Conservation (phyloP, 2,329 filamentous ascomycete genomes). For the Sporothrix dimorphospora region DNA sequence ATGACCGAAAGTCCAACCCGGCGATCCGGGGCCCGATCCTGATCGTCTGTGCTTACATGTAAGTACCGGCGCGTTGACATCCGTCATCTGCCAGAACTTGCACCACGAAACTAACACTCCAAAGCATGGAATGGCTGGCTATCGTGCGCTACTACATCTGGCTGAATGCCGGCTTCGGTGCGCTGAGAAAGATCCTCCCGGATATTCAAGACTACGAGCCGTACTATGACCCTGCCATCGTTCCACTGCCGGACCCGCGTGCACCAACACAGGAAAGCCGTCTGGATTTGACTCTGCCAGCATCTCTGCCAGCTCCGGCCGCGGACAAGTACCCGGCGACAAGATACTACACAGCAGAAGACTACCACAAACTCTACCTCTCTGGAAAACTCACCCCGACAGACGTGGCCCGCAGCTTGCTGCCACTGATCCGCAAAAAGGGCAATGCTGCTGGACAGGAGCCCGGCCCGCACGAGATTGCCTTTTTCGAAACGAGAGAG, state of each 20-base stretch:
- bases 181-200: slow-evolving; percentile 56
- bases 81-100: not conserved
- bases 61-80: slow-evolving; percentile 37
- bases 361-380: slow-evolving; percentile 51
- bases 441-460: slow-evolving; percentile 39
- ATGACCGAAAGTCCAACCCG: slow-evolving; percentile 57
- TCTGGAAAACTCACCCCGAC: slow-evolving; percentile 51
- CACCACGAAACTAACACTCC: not conserved
- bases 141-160: slow-evolving; percentile 61
- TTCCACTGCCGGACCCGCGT: slow-evolving; percentile 47
- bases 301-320: slow-evolving; percentile 16
- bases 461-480: slow-evolving; percentile 47
- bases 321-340: slow-evolving; percentile 41
- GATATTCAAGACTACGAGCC: slow-evolving; percentile 56
- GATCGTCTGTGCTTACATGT: slow-evolving; percentile 59
- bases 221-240: slow-evolving; percentile 51
- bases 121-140: slow-evolving; percentile 58
- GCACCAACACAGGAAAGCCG: slow-evolving; percentile 43
- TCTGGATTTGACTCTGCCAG: slow-evolving; percentile 30
- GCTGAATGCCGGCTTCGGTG: slow-evolving; percentile 65
- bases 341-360: slow-evolving; percentile 51
- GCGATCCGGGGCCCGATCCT: slow-evolving; percentile 59
- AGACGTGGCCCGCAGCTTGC: slow-evolving; percentile 50
- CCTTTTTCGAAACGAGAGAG: slow-evolving; percentile 50
- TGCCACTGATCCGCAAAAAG: slow-evolving; percentile 48